phyloP scores from a whole-genome alignment of 2,329 filamentous ascomycete genomes.

The Cladophialophora yegresii region DNA sequence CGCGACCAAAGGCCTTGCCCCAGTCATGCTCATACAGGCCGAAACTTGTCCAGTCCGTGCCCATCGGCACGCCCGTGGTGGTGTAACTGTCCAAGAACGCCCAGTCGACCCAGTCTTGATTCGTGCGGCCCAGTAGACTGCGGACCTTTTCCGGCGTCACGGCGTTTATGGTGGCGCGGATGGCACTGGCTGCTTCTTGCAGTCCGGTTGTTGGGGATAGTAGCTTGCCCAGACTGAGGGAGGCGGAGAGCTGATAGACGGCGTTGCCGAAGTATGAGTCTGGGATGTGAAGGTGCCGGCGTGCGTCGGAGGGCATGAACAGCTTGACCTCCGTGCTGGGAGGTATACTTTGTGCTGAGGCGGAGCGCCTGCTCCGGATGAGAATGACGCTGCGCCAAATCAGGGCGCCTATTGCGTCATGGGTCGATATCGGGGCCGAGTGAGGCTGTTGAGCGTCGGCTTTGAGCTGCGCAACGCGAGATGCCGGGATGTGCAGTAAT shows the following conservation, averaged over 20 bases:
- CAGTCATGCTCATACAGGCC: conserved; percentile 11
- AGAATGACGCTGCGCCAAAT: conserved; percentile 18
- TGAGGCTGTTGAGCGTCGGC: conserved; percentile 10
- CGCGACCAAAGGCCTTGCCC: conserved; percentile 7
- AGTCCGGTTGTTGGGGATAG: not conserved
- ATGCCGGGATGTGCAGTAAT: conserved; percentile 1
- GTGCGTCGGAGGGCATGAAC: conserved; percentile 17
- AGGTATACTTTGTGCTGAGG: not conserved
- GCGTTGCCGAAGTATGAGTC: conserved; percentile 15
- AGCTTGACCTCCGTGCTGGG: not conserved
- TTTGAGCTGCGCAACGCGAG: conserved; percentile 14
- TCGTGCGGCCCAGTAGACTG: conserved; percentile 14
- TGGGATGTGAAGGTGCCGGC: conserved; percentile 15
- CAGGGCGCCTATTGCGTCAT: conserved; percentile 16
- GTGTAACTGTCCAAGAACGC: conserved; percentile 11
- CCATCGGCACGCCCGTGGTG: conserved; percentile 18
- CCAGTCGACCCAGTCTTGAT: conserved; percentile 15
- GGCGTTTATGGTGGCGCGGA: conserved; percentile 13
- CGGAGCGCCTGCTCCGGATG: conserved; percentile 1
- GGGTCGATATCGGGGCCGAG: conserved; percentile 7
- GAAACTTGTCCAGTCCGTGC: conserved; percentile 20
- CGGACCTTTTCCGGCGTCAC: conserved; percentile 7
- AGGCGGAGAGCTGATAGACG: conserved; percentile 16
- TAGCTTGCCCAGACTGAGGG: conserved; percentile 4
- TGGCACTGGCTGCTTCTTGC: conserved; percentile 12